These are phyloP conservation scores for Sporothrix mexicana DNA, from an alignment of 2,329 filamentous ascomycete species.

Conservation along the genomic window DNA sequence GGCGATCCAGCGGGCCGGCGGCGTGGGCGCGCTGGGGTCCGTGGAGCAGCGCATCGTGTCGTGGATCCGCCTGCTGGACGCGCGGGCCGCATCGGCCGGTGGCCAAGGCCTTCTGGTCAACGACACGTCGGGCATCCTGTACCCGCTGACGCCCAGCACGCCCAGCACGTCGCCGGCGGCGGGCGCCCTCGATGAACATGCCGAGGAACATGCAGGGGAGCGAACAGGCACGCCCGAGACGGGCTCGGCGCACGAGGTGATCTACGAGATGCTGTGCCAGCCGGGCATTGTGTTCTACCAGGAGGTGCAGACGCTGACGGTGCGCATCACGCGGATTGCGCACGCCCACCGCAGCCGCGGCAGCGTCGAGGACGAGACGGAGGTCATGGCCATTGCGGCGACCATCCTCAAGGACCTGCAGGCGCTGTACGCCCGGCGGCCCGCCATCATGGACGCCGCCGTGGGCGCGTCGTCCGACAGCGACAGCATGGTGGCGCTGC, in stretches of 20 bases:
- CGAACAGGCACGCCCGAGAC: not conserved
- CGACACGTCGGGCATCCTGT: slow-evolving; percentile 1
- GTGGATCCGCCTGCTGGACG: slow-evolving; percentile 8
- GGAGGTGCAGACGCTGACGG: slow-evolving; percentile 10
- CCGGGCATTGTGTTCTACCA: slow-evolving; percentile 13
- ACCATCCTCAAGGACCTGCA: slow-evolving; percentile 1
- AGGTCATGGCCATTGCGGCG: slow-evolving; percentile 25
- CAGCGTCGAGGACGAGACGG: slow-evolving; percentile 21
- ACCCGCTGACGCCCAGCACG: slow-evolving; percentile 4
- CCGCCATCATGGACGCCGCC: slow-evolving; percentile 3
- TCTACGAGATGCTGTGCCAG: slow-evolving; percentile 9
- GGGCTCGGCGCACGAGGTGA: slow-evolving; percentile 2
- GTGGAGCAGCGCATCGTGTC: slow-evolving; percentile 11
- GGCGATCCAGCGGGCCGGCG: not conserved
- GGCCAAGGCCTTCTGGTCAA: not conserved
- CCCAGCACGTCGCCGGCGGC: no score
- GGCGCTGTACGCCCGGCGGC: not conserved
- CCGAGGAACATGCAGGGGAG: no score
- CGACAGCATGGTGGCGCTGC: not conserved
- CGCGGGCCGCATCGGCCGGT: not conserved
- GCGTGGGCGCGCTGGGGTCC: not conserved
- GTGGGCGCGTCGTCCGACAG: not conserved
- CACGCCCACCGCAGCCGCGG: slow-evolving; percentile 21
- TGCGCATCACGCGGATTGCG: slow-evolving; percentile 10
- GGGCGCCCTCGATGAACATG: not conserved